Base-by-base conservation (phyloP, 2,329 filamentous ascomycete genomes). In the Myriosclerotinia scirpicola region DNA sequence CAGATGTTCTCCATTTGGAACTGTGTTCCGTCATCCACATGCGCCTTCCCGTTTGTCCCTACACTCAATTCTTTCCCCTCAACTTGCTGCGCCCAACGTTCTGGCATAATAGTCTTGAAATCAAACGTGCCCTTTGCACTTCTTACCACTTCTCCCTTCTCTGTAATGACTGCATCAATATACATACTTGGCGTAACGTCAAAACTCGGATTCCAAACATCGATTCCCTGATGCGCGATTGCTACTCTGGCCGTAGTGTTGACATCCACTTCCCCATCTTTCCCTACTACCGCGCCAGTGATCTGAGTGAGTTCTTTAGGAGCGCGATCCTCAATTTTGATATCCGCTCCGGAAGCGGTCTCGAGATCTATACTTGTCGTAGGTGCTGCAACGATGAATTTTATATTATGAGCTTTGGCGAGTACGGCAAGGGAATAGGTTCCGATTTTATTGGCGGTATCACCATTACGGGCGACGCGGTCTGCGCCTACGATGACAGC, bases 391-490 rank as follows among this genome's bases (percentile, higher is more conserved):
- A 99, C 93, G 12, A 99, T 84, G 76, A 99, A 99, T 78, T 94
- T 96, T 75, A 98, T 85, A 22, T 91, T 91, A 74, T 99, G 95
- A 75, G 93, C 83, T 71, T 85, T 88, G 30, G 95, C 95, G 40
- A 97, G 84, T n/a, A 98, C 93, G 4, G 95, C 93, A 5, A 99
- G 84, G 65, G 89, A 85, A 77, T 99, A 98, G 0, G 95, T 99
- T 62, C 95, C 95, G 69, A 99, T 96, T 82, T 99, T 99, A 81
- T 99, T 99, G 66, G 95, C 95, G 0, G 95, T 98, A 79, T 99
- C 95, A 40, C 95, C 95, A 74, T 99, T 99, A 61, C 93, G 91
- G 42, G 94, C 95, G 17, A 99, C 95, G 66, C 95, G 87, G 77
- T 99, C 95, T 3, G 95, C 95, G 38, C 95, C 95, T 0, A 99